Conservation (phyloP, 805 yeast species). For the Debaryomyces prosopidis region DNA sequence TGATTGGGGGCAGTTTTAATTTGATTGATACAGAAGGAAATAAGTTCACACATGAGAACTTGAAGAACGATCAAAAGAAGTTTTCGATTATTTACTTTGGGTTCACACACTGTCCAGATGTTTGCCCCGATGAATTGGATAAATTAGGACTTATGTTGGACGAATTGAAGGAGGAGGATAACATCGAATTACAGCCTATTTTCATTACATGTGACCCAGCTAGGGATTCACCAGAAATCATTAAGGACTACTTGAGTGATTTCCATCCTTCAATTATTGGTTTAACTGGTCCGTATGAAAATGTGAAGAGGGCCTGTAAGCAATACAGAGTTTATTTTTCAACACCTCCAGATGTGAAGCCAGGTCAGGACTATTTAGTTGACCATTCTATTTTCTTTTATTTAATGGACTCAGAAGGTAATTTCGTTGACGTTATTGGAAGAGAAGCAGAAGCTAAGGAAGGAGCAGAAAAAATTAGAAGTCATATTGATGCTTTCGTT, state of each 20-base stretch:
- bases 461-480: slow-evolving; percentile 74
- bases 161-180: slow-evolving; percentile 53
- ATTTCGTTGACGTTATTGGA: slow-evolving; percentile 92
- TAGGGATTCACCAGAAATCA: slow-evolving; percentile 83
- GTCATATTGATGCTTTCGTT: slow-evolving; percentile 72
- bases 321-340: slow-evolving; percentile 92
- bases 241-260: slow-evolving; percentile 80
- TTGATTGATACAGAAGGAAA: slow-evolving; percentile 71
- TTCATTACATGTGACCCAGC: slow-evolving; percentile 98
- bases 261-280: slow-evolving; percentile 91
- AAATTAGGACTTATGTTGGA: slow-evolving; percentile 76
- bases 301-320: slow-evolving; percentile 82
- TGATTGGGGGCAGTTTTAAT: slow-evolving; percentile 87
- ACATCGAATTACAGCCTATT: slow-evolving; percentile 73
- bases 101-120: slow-evolving; percentile 96
- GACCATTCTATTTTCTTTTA: slow-evolving; percentile 98
- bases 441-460: slow-evolving; percentile 80
- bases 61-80: slow-evolving; percentile 58
- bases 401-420: slow-evolving; percentile 97
- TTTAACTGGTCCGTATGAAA: slow-evolving; percentile 86
- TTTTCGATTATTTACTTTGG: slow-evolving; percentile 93
- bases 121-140: slow-evolving; percentile 97
- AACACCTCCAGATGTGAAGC: slow-evolving; percentile 92
- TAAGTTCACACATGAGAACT: slow-evolving; percentile 72
- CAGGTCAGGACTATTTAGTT: slow-evolving; percentile 94